Evolutionary conservation across 768 basidiomycete species (phyloP).

Genomic region (Peribolospora baueri): DNA sequence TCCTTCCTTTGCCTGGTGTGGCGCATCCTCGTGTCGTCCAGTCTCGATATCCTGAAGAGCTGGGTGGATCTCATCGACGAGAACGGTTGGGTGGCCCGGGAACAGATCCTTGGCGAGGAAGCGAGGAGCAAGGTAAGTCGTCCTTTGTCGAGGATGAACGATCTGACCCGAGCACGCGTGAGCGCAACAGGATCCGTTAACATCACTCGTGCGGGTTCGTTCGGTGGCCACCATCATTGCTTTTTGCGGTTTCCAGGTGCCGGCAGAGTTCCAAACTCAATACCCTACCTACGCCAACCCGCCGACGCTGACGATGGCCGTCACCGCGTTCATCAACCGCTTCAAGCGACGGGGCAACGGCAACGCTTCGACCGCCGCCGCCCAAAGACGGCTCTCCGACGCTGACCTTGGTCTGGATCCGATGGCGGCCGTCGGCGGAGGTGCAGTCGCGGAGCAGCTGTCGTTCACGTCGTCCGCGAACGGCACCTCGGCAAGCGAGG

Average conservation of each 20-base stretch:
- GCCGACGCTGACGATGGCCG: conserved; percentile 78
- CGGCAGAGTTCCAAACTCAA: conserved; percentile 69
- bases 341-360: conserved; percentile 24
- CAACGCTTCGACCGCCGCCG: background rate
- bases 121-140: conserved; percentile 59
- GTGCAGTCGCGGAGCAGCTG: background rate
- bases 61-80: conserved; percentile 83
- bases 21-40: conserved; percentile 14
- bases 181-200: too few relatives aligned
- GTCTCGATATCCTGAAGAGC: conserved; percentile 64
- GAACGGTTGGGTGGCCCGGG: conserved; percentile 84
- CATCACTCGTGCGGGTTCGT: background rate
- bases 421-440: background rate
- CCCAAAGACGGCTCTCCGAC: background rate
- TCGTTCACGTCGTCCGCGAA: background rate
- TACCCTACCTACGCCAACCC: conserved; percentile 88
- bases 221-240: background rate
- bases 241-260: conserved; percentile 32
- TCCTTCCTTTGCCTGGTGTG: too few relatives aligned
- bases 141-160: too few relatives aligned
- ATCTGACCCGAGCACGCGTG: too few relatives aligned
- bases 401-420: conserved; percentile 39
- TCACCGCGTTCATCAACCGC: conserved; percentile 67
- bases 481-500: conserved; percentile 2
- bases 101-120: conserved; percentile 91